Conservation (phyloP, 352 stramenopile genomes). For the Peronospora farinosa region DNA sequence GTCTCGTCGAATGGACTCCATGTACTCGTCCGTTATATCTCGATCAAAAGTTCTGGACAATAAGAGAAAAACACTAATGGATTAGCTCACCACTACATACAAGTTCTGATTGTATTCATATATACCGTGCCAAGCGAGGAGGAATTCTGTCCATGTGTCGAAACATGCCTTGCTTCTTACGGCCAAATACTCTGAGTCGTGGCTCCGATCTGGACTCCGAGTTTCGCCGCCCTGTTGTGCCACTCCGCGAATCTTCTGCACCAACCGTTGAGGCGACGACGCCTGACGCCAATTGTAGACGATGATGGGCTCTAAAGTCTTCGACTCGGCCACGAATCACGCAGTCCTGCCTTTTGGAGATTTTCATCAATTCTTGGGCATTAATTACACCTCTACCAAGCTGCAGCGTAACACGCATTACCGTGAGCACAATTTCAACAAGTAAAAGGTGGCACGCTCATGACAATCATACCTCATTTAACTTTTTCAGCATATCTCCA, state of each 20-base stretch:
- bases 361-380: constrained; percentile 39
- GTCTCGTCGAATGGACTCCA: constrained; percentile 42
- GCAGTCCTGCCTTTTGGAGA: constrained; percentile 55
- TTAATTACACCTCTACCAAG: constrained; percentile 51
- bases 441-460: not conserved
- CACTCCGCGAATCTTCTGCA: constrained; percentile 32
- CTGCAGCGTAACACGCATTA: constrained; percentile 20
- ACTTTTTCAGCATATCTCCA: constrained; percentile 68
- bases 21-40: constrained; percentile 57
- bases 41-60: constrained; percentile 60
- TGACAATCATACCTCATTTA: constrained; percentile 61
- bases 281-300: constrained; percentile 67
- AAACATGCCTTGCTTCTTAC: constrained; percentile 61
- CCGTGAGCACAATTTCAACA: not conserved
- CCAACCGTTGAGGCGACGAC: constrained; percentile 71
- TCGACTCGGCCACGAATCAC: constrained; percentile 68
- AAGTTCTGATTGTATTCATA: constrained; percentile 2
- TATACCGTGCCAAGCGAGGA: constrained; percentile 43
- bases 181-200: constrained; percentile 49
- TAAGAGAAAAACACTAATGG: not conserved
- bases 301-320: constrained; percentile 79
- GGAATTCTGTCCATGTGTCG: constrained; percentile 51
- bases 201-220: constrained; percentile 41
- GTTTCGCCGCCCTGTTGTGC: constrained; percentile 29
- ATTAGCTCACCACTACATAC: constrained; percentile 1